A percentile compares a stretch with the other conserved stretches of the same genome.
Evolutionary conservation across 2,329 filamentous ascomycete species (phyloP).

Genomic region (Colletotrichum kahawae): DNA sequence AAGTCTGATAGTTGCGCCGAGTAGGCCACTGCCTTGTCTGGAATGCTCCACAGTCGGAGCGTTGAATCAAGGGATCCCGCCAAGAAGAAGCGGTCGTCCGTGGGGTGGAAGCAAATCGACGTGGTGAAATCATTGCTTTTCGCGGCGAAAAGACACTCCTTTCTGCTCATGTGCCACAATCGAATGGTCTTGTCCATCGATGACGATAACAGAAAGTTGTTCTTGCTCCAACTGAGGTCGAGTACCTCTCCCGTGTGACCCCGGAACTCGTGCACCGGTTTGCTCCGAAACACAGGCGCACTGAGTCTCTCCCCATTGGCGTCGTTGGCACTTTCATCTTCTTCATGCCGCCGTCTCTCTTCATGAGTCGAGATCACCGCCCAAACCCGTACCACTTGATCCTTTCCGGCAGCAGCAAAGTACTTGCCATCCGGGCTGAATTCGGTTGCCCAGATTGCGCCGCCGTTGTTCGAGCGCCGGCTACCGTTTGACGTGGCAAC

Average conservation of each 20-base stretch:
- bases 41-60: conserved; percentile 93
- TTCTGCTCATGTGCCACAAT: conserved; percentile 86
- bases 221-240: conserved; percentile 98
- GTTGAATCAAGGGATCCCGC: conserved; percentile 91
- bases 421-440: conserved; percentile 94
- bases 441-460: conserved; percentile 89
- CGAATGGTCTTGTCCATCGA: conserved; percentile 98
- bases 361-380: conserved; percentile 83
- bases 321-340: conserved; percentile 60
- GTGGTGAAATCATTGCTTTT: conserved; percentile 96
- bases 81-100: conserved; percentile 94
- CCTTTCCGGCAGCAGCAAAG: conserved; percentile 90
- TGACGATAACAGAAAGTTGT: conserved; percentile 93
- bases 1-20: conserved; percentile 80
- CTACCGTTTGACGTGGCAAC: conserved; percentile 32
- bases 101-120: conserved; percentile 91
- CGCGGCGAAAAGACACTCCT: conserved; percentile 90
- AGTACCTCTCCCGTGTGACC: conserved; percentile 87
- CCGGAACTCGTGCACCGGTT: conserved; percentile 78
- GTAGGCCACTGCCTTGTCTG: conserved; percentile 91
- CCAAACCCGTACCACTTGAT: conserved; percentile 86
- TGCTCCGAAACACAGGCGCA: conserved; percentile 86
- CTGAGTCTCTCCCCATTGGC: conserved; percentile 70
- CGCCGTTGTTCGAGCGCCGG: conserved; percentile 32
- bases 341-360: conserved; percentile 76